Conservation (phyloP, 164 flowering plant species). For the Sedum album region DNA sequence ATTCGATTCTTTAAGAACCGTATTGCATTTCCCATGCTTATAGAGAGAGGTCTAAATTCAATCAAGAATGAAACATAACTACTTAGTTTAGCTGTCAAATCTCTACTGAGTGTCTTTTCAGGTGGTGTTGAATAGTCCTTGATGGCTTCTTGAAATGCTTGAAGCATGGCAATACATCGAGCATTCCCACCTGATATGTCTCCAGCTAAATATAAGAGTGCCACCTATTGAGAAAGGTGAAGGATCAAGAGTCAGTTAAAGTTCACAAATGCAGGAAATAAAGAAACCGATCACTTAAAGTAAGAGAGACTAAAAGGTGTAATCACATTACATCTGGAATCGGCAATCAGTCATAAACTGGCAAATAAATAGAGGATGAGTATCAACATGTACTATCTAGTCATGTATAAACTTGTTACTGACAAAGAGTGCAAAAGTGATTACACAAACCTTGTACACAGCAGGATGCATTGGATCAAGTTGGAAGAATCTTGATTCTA, state of each 20-base stretch:
- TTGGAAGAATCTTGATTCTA: constrained; percentile 76
- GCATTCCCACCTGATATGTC: constrained; percentile 82
- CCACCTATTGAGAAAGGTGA: constrained; percentile 44
- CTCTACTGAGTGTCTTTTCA: constrained; percentile 64
- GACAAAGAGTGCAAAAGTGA: neutral
- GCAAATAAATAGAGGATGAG: neutral
- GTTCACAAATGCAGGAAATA: neutral
- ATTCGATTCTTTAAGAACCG: constrained; percentile 64
- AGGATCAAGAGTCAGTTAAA: neutral
- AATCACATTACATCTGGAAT: neutral
- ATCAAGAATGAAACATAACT: constrained; percentile 68
- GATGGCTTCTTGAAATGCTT: constrained; percentile 70
- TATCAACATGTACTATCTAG: neutral
- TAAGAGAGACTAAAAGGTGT: neutral
- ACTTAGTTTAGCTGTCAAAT: constrained; percentile 68
- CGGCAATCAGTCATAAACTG: neutral
- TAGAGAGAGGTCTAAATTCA: constrained; percentile 81
- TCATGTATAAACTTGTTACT: neutral
- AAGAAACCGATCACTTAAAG: neutral
- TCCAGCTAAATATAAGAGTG: constrained; percentile 64
- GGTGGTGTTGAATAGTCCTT: constrained; percentile 70
- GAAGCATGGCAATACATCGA: constrained; percentile 91
- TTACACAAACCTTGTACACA: constrained; percentile 70
- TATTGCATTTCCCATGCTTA: constrained; percentile 95
- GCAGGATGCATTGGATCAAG: constrained; percentile 85